phyloP scores from a whole-genome alignment of 2,329 filamentous ascomycete genomes.

The Fusarium solani-melongenae region DNA sequence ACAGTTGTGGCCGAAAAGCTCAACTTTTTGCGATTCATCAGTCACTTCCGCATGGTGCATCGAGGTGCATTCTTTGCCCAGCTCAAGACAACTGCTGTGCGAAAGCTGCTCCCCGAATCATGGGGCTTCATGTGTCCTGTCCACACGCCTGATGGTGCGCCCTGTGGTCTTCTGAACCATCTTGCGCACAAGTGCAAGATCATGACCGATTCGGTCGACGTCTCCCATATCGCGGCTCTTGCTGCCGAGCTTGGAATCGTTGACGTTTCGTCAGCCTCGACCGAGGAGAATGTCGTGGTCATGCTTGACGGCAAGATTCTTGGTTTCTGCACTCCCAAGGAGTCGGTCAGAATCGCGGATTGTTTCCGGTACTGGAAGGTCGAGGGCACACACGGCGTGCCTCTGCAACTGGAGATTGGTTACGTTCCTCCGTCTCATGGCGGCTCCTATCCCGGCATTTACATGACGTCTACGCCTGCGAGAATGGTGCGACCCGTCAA shows the following conservation, averaged over 20 bases:
- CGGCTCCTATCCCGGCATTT: constrained; percentile 96
- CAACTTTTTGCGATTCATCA: constrained; percentile 98
- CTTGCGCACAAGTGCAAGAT: constrained; percentile 95
- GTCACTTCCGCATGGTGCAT: constrained; percentile 99
- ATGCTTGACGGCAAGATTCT: constrained; percentile 91
- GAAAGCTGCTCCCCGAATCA: constrained; percentile 94
- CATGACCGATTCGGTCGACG: constrained; percentile 79
- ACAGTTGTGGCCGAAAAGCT: constrained; percentile 98
- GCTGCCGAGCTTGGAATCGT: constrained; percentile 84
- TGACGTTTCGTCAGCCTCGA: constrained; percentile 78
- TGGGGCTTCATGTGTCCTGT: constrained; percentile 99
- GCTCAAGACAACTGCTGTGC: constrained; percentile 94
- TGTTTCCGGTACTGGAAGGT: constrained; percentile 97
- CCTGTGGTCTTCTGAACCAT: constrained; percentile 95
- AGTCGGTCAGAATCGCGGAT: constrained; percentile 84
- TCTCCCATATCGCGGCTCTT: constrained; percentile 77
- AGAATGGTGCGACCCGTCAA: constrained; percentile 93
- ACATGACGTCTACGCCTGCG: constrained; percentile 87
- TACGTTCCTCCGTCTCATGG: constrained; percentile 88
- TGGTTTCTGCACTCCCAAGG: constrained; percentile 88
- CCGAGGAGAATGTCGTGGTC: constrained; percentile 86
- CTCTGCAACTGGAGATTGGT: constrained; percentile 88
- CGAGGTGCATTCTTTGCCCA: constrained; percentile 99
- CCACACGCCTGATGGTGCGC: constrained; percentile 95
- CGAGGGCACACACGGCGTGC: constrained; percentile 82